Evolutionary conservation across 148 eudicot genomes (phyloP).

Genomic region (Nyssa sinensis): DNA sequence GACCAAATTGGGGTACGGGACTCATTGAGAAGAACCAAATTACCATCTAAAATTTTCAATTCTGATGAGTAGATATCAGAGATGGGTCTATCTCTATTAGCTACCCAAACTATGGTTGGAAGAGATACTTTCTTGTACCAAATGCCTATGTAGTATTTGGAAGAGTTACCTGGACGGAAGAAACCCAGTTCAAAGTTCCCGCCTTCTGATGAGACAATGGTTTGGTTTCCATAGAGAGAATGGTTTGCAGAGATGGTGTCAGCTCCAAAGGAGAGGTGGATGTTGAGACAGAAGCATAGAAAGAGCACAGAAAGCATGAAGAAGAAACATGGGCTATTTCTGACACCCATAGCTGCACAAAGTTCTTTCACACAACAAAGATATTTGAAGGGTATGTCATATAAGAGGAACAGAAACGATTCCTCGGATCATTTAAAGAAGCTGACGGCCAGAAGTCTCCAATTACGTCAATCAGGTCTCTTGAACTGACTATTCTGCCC

Average conservation of each 20-base stretch:
- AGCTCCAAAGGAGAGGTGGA: slow-evolving; percentile 22
- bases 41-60: slow-evolving; percentile 45
- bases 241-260: slow-evolving; percentile 38
- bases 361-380: background rate
- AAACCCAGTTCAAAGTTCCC: slow-evolving; percentile 45
- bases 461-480: too few species aligned
- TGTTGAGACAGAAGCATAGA: slow-evolving; percentile 8
- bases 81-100: slow-evolving; percentile 45
- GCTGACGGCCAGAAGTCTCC: background rate
- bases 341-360: slow-evolving; percentile 13
- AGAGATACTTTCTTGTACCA: slow-evolving; percentile 39
- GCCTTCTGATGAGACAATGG: slow-evolving; percentile 35
- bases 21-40: slow-evolving; percentile 39
- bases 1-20: slow-evolving; percentile 41
- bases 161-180: slow-evolving; percentile 40
- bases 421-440: background rate
- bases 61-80: slow-evolving; percentile 28
- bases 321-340: background rate
- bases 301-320: slow-evolving; percentile 10
- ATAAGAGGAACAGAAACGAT: background rate
- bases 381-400: background rate
- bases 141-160: slow-evolving; percentile 50
- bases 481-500: background rate
- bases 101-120: slow-evolving; percentile 53
- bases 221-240: slow-evolving; percentile 46